phyloP scores from a whole-genome alignment of 192 early-diverging fungal genomes.

The Coemansia sp. region DNA sequence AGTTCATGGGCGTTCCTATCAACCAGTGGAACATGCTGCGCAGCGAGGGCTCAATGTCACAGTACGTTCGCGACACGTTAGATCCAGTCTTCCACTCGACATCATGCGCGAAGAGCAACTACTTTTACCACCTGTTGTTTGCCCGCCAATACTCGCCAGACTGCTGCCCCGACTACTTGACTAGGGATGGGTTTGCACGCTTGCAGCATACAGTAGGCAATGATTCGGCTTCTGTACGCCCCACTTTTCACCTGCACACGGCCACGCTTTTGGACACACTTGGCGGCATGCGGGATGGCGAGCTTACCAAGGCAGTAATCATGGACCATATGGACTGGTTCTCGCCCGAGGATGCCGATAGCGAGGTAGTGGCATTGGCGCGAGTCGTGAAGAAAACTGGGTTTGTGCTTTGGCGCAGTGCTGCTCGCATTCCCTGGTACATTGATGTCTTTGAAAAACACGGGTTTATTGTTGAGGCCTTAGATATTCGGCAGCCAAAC shows the following conservation, averaged over 20 bases:
- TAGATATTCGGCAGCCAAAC: constrained; percentile 71
- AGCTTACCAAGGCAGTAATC: constrained; percentile 74
- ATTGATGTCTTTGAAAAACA: constrained; percentile 71
- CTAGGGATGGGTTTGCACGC: constrained; percentile 66
- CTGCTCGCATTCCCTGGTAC: constrained; percentile 84
- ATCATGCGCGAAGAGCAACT: constrained; percentile 73
- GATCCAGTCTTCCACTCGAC: constrained; percentile 73
- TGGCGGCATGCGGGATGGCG: constrained; percentile 60
- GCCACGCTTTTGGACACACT: constrained; percentile 76
- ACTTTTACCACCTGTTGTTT: constrained; percentile 83
- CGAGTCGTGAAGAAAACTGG: constrained; percentile 65
- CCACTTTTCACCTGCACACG: constrained; percentile 79
- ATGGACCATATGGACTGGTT: constrained; percentile 96
- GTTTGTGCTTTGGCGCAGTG: constrained; percentile 80
- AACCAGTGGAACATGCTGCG: constrained; percentile 87
- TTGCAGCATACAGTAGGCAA: constrained; percentile 45
- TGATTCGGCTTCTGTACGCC: constrained; percentile 10
- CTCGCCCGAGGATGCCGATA: constrained; percentile 65
- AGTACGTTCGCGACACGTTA: constrained; percentile 82
- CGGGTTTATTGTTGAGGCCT: constrained; percentile 70
- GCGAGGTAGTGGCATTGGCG: constrained; percentile 72
- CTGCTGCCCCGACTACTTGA: constrained; percentile 79
- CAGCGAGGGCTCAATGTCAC: constrained; percentile 75
- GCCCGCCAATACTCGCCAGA: constrained; percentile 69
- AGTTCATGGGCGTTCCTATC: constrained; percentile 81